phyloP scores from a whole-genome alignment of 1,284 basidiomycete genomes.

The Phenoliferia sp. region DNA sequence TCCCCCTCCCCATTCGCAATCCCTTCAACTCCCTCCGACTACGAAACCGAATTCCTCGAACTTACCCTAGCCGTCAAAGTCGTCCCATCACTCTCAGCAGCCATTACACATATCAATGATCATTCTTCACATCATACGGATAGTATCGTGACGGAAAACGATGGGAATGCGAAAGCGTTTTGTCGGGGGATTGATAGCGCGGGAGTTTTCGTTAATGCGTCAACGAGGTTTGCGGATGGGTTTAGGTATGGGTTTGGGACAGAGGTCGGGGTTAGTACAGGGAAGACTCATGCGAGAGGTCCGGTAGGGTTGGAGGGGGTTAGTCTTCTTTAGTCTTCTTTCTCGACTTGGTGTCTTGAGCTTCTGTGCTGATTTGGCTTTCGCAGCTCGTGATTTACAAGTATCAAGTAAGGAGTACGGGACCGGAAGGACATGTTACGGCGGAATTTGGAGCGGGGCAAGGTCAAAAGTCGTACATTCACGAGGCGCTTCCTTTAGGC shows the following conservation, averaged over 20 bases:
- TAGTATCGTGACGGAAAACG: conserved; percentile 79
- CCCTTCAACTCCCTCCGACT: conserved; percentile 54
- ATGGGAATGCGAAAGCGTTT: conserved; percentile 63
- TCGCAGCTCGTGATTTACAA: conserved; percentile 79
- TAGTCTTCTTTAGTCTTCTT: not conserved
- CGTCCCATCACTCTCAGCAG: conserved; percentile 63
- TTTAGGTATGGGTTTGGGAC: conserved; percentile 96
- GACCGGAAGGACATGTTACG: conserved; percentile 66
- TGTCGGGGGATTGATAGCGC: conserved; percentile 84
- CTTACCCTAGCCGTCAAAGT: conserved; percentile 74
- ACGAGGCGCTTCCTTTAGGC: conserved; percentile 43
- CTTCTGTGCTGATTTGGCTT: not conserved
- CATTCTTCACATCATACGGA: conserved; percentile 97
- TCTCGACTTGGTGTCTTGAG: not conserved
- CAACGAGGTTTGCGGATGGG: conserved; percentile 93
- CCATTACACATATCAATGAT: conserved; percentile 83
- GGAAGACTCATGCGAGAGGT: conserved; percentile 91
- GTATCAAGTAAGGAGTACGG: conserved; percentile 76
- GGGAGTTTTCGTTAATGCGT: conserved; percentile 90
- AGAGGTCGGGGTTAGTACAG: conserved; percentile 96
- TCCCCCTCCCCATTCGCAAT: conserved; percentile 44
- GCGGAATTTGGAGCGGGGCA: conserved; percentile 69
- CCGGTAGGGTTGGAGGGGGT: conserved; percentile 89
- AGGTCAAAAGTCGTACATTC: conserved; percentile 71
- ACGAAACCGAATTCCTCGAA: conserved; percentile 80